Percentiles rank a stretch among this genome's conserved stretches.
phyloP scores from a whole-genome alignment of 2,329 filamentous ascomycete species.

The Apiospora arundinis region DNA sequence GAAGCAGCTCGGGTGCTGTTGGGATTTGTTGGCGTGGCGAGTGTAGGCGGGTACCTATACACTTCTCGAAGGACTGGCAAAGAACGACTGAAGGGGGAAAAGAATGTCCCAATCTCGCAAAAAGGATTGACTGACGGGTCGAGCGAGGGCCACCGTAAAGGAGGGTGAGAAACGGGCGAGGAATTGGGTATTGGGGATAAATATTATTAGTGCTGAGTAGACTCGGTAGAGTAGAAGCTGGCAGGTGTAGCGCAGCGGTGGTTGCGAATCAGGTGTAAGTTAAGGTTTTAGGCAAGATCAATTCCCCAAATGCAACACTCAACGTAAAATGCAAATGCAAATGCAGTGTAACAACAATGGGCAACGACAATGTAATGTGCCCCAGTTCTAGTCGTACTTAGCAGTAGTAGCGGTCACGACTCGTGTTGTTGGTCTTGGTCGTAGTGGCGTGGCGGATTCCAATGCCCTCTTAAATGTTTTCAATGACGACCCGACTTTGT shows the following conservation, averaged over 20 bases:
- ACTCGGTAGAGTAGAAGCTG: not conserved
- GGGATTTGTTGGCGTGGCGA: not conserved
- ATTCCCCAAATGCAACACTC: not conserved
- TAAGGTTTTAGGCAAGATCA: constrained; percentile 12
- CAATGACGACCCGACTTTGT: not conserved
- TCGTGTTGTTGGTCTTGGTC: too few relatives aligned
- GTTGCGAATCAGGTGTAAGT: not conserved
- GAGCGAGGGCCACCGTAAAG: not conserved
- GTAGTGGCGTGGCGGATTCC: too few relatives aligned
- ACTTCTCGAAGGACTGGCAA: not conserved
- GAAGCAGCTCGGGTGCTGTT: not conserved
- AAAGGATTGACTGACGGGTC: not conserved
- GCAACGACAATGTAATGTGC: too few relatives aligned
- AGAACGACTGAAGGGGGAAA: not conserved
- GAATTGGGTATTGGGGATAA: not conserved
- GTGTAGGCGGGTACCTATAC: not conserved
- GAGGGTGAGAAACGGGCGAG: not conserved
- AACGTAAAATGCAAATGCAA: not conserved
- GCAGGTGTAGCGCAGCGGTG: not conserved
- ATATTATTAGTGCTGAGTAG: not conserved
- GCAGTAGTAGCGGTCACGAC: too few relatives aligned
- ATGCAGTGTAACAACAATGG: too few relatives aligned
- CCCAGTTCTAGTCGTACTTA: too few relatives aligned
- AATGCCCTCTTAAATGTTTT: not conserved
- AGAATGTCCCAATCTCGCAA: not conserved